Base-by-base conservation (phyloP, 2,329 filamentous ascomycete genomes). In the Albophoma yamanashiensis region DNA sequence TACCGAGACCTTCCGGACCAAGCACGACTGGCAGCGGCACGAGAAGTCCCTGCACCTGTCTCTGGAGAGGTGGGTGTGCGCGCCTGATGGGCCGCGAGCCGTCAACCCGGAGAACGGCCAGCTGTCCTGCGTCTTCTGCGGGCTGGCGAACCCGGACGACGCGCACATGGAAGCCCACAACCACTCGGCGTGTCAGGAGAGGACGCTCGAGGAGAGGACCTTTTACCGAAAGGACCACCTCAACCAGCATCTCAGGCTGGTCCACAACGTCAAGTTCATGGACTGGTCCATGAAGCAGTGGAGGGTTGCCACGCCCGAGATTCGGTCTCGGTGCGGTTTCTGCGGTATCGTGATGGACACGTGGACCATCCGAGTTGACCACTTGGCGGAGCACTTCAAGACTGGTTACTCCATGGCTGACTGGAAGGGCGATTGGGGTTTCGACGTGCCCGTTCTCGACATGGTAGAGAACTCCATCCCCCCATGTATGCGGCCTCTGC, bases 371-470 rank as follows among this genome's bases (percentile, higher is more conserved):
- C 77, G 85, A 67, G 76, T 82, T 20, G 84, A 87, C 66, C 85
- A 88, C 67, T 73, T 87, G 45, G 84, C 85, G n/a, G 83, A 86
- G 64, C 85, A 87, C 71, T 88, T 87, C 76, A 87, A 86, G 72
- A 81, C 78, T 34, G 84, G 85, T 73, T 82, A 80, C 64, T 83
- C 81, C 67, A 88, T 88, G 84, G 82, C 81, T 63, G 82, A 87
- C 71, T 88, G 85, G 85, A 85, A 86, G 77, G 85, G 85, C 75
- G 84, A 85, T 71, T 87, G 84, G 84, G 85, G 85, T 77, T 87
- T 88, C 63, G 84, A 87, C 59, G 74, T 75, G 36, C 79, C 82
- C 42, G 79, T 87, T 50, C 75, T 85, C 65, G 78, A 84, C 63
- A 81, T 86, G 76, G 81, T 87, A 66, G 84, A 87, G 71, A 87